A percentile compares a stretch with the other conserved stretches of the same genome.
Conservation (phyloP, 768 basidiomycete species). For the Tremella fuciformis region DNA sequence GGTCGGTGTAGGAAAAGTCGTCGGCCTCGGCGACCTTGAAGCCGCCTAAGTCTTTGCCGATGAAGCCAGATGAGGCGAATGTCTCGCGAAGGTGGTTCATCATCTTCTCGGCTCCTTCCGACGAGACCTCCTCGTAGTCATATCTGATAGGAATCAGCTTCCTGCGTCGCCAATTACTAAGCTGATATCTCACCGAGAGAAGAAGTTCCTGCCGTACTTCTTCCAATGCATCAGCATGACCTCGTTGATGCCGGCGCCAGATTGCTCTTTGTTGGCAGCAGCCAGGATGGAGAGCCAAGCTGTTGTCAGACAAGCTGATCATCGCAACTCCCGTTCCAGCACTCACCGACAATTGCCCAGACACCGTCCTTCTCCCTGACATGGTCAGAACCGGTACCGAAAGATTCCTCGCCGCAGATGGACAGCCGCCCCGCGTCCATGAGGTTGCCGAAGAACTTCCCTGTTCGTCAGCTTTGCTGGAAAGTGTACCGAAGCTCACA, state of each 20-base stretch:
- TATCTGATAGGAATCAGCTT: conserved; percentile 59
- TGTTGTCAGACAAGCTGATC: conserved; percentile 45
- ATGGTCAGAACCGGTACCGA: conserved; percentile 99
- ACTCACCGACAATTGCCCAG: conserved; percentile 90
- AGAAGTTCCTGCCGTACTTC: conserved; percentile 94
- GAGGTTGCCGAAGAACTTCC: conserved; percentile 99
- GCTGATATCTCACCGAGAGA: conserved; percentile 62
- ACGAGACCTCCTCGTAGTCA: conserved; percentile 96
- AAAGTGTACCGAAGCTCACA: conserved; percentile 22
- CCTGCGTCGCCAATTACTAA: neutral
- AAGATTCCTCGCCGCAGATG: conserved; percentile 98
- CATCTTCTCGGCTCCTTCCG: conserved; percentile 81
- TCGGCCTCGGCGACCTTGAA: conserved; percentile 75
- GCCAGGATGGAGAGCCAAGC: conserved; percentile 96
- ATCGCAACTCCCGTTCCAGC: neutral
- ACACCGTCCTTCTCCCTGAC: conserved; percentile 99
- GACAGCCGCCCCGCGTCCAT: conserved; percentile 98
- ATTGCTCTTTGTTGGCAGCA: conserved; percentile 70
- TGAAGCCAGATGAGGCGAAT: conserved; percentile 63
- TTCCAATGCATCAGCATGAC: conserved; percentile 81
- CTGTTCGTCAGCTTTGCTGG: conserved; percentile 53
- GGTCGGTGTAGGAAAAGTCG: conserved; percentile 96
- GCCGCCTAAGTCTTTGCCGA: conserved; percentile 66
- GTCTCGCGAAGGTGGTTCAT: conserved; percentile 72
- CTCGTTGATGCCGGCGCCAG: conserved; percentile 69